Base-by-base conservation (phyloP, 805 yeast genomes). In the Candida sakaeoensis region DNA sequence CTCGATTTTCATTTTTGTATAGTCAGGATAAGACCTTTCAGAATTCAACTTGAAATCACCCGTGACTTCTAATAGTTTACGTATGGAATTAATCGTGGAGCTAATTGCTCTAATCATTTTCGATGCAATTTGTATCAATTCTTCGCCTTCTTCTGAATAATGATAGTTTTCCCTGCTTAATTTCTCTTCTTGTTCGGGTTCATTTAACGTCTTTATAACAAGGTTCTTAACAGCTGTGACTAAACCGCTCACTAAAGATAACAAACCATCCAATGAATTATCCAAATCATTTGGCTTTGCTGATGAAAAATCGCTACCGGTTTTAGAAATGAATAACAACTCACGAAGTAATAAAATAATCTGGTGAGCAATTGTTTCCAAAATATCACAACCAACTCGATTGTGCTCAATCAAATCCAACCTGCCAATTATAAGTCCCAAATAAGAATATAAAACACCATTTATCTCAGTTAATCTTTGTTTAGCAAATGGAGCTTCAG, bases 401-500 rank as follows among this genome's bases (percentile, higher is more conserved):
- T 84, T 85, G 49, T 80, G 83, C 53, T 85, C 93, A 25, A 85
- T 77, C 58, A 85, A 68, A 56, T 85, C 93, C 47, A 85, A 60
- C 50, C 95, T 63, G n/a, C 95, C 95, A 12, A 83, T 68, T 8
- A 85, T 74, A 47, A 85, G 52, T 2, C 83, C 81, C 46, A 84
- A 65, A 51, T 85, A 85, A 1, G 77, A 68, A 50, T 75, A 74
- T 12, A 83, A 52, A 4, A 80, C 64, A 19, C 76, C 74, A 49
- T 82, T 74, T 29, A 84, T 74, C 56, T 84, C 90, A 18, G 77
- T 73, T 17, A 84, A 63, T 49, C 95, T 66, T 40, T 69, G 74
- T 41, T 75, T 69, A 0, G 87, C 86, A 40, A 65, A 60, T 2
- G 95, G 95, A 2, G 87, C 77, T 1, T 56, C 47, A 2, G 54